Conservation (phyloP, 2,329 filamentous ascomycete genomes). For the Cercospora nicotianae region DNA sequence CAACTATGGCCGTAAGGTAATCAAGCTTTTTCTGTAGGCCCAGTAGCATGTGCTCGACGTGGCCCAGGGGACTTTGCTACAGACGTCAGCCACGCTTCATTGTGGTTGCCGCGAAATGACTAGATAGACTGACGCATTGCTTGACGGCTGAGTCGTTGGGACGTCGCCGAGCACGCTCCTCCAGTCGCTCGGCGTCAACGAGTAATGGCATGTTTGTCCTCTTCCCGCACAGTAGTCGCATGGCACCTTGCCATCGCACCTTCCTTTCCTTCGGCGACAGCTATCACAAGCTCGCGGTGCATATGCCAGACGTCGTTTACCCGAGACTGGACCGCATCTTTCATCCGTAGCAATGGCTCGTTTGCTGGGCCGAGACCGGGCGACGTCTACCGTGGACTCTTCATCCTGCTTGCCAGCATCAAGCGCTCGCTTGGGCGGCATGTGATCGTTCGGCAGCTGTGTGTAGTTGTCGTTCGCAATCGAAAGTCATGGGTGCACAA, state of each 20-base stretch:
- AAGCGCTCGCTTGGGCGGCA: background rate
- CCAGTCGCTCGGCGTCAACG: slow-evolving; percentile 3
- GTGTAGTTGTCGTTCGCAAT: background rate
- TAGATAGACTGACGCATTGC: background rate
- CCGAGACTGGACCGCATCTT: background rate
- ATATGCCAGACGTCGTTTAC: background rate
- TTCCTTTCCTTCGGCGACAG: background rate
- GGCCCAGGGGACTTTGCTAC: background rate
- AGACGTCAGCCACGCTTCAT: background rate
- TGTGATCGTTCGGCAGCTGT: background rate
- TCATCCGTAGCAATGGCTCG: background rate
- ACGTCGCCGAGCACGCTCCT: background rate
- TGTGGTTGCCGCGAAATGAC: background rate
- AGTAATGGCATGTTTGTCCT: slow-evolving; percentile 1
- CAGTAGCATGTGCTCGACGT: background rate
- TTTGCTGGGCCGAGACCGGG: background rate
- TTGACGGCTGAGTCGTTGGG: background rate
- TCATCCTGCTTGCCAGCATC: background rate
- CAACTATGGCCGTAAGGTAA: background rate
- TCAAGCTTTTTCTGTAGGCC: background rate
- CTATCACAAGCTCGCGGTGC: background rate
- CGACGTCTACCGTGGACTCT: background rate
- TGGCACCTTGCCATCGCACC: background rate
- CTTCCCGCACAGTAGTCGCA: background rate
- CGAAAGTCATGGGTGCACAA: background rate